Base-by-base conservation (phyloP, 2,329 filamentous ascomycete genomes). In the Fusarium sp. region DNA sequence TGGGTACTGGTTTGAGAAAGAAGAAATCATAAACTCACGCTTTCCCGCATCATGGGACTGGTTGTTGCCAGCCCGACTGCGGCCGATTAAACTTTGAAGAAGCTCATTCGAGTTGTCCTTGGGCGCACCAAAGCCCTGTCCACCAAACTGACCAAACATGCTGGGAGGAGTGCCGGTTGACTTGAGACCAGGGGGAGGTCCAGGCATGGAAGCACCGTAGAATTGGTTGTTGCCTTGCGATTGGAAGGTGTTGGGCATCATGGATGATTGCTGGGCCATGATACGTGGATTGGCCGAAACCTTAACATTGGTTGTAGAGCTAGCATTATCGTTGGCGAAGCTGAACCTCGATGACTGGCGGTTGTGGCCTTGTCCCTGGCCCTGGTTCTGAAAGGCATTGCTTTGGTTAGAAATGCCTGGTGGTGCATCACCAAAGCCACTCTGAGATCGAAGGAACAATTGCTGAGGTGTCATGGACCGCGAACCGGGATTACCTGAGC, bases 11-110 rank as follows among this genome's bases (percentile, higher is more conserved):
- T 92, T 92, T 83, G 92, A 90, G 84, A 94, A 92, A 85, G 91
- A 92, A 91, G 93, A 92, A 89, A 94, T 92, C 86, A 93, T 91
- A 86, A 92, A 97, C 94, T 97, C 94, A 97, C 94, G 94, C 93
- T 97, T 97, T 89, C 90, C 90, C 82, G 90, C 87, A 84, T 97
- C 94, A 82, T 92, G 90, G 80, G 87, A 86, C 82, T 93, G 91
- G 80, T 86, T 87, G 79, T 87, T 88, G 78, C 86, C 87, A 76
- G 87, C 85, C 77, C 87, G 86, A 76, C 89, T 88, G 77, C 88
- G 87, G 76, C 94, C 89, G 77, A 97, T 87, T 76, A 97, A 84
- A 78, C 93, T 92, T 79, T 94, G 92, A 82, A 97, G 88, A 78
- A 96, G 84, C 60, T 82, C 80, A 65, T 76, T 81, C 71, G 90